These are phyloP conservation scores for Sugiyamaella sp. DNA, from an alignment of 1,139 yeast genomes.

Conservation along the genomic window DNA sequence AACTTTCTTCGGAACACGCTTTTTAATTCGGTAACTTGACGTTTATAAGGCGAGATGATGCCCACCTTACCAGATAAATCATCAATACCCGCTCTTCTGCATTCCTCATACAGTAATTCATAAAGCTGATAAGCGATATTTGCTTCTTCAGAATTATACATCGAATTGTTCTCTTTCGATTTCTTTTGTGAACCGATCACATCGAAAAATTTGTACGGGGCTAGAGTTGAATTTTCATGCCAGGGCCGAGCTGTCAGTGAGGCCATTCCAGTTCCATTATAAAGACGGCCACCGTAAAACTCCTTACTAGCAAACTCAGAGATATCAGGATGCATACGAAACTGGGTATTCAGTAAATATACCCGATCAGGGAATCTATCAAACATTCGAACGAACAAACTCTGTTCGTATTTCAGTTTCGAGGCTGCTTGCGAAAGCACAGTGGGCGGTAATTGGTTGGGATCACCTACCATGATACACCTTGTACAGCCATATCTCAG, in stretches of 20 bases:
- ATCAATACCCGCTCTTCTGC: slow-evolving; percentile 45
- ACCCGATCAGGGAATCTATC: slow-evolving; percentile 61
- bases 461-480: slow-evolving; percentile 99
- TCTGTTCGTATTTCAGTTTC: slow-evolving; percentile 78
- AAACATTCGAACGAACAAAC: slow-evolving; percentile 93
- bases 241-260: slow-evolving; percentile 65
- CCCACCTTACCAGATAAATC: slow-evolving; percentile 78
- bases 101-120: slow-evolving; percentile 34
- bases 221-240: slow-evolving; percentile 59
- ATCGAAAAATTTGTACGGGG: slow-evolving; percentile 82
- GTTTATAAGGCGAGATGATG: slow-evolving; percentile 92
- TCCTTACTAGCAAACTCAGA: slow-evolving; percentile 83
- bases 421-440: slow-evolving; percentile 93
- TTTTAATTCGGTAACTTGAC: slow-evolving; percentile 68
- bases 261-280: slow-evolving; percentile 76
- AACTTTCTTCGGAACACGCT: slow-evolving; percentile 58
- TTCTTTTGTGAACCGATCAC: slow-evolving; percentile 66
- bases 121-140: slow-evolving; percentile 71
- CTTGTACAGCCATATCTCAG: slow-evolving; percentile 86
- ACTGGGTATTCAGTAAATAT: slow-evolving; percentile 86
- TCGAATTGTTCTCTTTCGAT: slow-evolving; percentile 65
- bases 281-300: slow-evolving; percentile 71
- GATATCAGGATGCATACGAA: slow-evolving; percentile 96
- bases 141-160: slow-evolving; percentile 72
- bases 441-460: slow-evolving; percentile 97